Percentiles rank a stretch among this genome's conserved stretches.
Conservation (phyloP, 495 filamentous ascomycete genomes). For the Sabuloglossum arenarium region DNA sequence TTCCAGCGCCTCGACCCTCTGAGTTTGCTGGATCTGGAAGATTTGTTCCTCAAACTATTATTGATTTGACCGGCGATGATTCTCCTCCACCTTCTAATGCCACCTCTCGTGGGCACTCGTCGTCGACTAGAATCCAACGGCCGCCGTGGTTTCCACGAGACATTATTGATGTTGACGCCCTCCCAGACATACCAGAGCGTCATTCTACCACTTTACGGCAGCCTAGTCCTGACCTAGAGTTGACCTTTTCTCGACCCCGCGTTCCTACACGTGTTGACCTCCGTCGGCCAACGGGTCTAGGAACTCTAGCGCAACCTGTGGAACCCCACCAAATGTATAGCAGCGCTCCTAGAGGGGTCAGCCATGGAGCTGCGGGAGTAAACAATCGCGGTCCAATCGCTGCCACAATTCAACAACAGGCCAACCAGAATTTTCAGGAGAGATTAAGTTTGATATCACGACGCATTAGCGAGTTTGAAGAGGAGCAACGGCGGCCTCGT, state of each 20-base stretch:
- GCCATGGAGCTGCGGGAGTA: background rate
- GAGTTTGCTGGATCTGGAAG: background rate
- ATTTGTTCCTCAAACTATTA: constrained; percentile 18
- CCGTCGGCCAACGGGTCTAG: background rate
- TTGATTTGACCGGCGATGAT: constrained; percentile 32
- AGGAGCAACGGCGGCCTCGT: background rate
- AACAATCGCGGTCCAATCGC: background rate
- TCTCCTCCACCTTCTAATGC: background rate
- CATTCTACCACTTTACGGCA: background rate
- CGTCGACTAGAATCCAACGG: constrained; percentile 5
- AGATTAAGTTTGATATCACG: background rate
- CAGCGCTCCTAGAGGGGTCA: background rate
- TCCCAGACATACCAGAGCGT: constrained; percentile 12
- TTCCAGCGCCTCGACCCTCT: constrained; percentile 11
- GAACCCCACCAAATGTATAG: background rate
- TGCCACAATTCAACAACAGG: background rate
- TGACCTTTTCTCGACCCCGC: constrained; percentile 3
- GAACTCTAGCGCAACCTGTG: background rate
- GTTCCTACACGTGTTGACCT: background rate
- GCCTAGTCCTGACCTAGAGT: constrained; percentile 3
- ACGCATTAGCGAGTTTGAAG: background rate
- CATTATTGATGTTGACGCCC: constrained; percentile 15
- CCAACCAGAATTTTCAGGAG: background rate
- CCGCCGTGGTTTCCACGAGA: constrained; percentile 9
- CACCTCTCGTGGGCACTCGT: background rate